Evolutionary conservation across 371 early-diverging fungal genomes (phyloP).

Genomic region (Nematocida sp.): DNA sequence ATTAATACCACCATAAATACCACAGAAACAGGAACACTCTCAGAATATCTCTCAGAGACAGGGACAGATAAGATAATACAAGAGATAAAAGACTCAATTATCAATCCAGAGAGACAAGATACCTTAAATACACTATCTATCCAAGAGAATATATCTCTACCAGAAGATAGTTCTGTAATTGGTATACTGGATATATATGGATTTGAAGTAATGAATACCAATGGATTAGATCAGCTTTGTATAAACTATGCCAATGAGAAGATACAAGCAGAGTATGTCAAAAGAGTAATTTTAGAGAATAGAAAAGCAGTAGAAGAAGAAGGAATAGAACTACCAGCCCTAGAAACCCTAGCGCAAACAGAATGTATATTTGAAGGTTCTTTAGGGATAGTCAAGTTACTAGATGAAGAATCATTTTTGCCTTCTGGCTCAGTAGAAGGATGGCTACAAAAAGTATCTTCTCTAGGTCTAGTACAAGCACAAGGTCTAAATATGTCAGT

Average conservation of each 20-base stretch:
- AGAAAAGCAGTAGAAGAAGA: slow-evolving; percentile 69
- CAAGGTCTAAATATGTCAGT: slow-evolving; percentile 68
- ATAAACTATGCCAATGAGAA: slow-evolving; percentile 70
- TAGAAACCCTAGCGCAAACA: not conserved
- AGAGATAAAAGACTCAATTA: not conserved
- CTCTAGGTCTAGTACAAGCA: slow-evolving; percentile 11
- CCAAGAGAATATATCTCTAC: too few species aligned
- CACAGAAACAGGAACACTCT: not conserved
- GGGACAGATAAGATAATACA: not conserved
- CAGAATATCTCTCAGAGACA: not conserved
- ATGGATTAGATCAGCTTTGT: slow-evolving; percentile 66
- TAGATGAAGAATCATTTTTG: slow-evolving; percentile 64
- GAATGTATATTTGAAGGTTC: slow-evolving; percentile 57
- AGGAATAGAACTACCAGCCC: slow-evolving; percentile 1
- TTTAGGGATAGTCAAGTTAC: slow-evolving; percentile 61
- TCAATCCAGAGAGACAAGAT: not conserved
- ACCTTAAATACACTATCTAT: not conserved
- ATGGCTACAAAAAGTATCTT: slow-evolving; percentile 54
- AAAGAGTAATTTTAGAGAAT: slow-evolving; percentile 86
- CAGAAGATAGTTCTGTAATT: slow-evolving; percentile 63
- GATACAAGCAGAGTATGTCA: slow-evolving; percentile 70
- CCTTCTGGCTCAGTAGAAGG: slow-evolving; percentile 53
- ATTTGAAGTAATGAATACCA: slow-evolving; percentile 67
- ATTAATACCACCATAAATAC: slow-evolving; percentile 50
- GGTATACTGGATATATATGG: slow-evolving; percentile 70